Conservation (phyloP, 768 basidiomycete genomes). For the Boletus vinaceobasis region DNA sequence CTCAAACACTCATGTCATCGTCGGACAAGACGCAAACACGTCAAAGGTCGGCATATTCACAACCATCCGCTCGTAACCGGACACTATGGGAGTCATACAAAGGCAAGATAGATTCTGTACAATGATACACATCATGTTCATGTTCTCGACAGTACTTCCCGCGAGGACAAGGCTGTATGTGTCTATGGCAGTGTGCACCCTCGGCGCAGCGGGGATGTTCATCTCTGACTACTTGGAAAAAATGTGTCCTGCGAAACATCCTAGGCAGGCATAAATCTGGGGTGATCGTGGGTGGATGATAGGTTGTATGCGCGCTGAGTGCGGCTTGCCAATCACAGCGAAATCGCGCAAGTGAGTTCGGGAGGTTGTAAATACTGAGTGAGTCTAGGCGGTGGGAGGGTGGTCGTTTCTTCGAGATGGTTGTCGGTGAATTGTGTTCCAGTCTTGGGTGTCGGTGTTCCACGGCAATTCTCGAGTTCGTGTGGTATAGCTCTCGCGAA, state of each 20-base stretch:
- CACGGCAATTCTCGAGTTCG: constrained; percentile 26
- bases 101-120: constrained; percentile 26
- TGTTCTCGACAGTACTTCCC: constrained; percentile 43
- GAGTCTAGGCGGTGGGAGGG: constrained; percentile 1
- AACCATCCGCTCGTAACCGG: constrained; percentile 11
- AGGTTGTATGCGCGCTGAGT: constrained; percentile 5
- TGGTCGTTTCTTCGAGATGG: constrained; percentile 18
- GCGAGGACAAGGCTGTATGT: constrained; percentile 50
- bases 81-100: constrained; percentile 45
- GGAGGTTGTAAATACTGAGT: not conserved
- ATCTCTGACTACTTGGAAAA: constrained; percentile 53
- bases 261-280: not conserved
- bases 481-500: not conserved
- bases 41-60: constrained; percentile 4
- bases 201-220: constrained; percentile 46
- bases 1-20: constrained; percentile 16
- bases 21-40: not conserved
- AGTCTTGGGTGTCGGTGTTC: constrained; percentile 14
- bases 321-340: constrained; percentile 14
- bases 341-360: not conserved
- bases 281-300: not conserved
- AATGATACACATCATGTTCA: constrained; percentile 11
- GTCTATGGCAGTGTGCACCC: constrained; percentile 45
- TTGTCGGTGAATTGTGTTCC: constrained; percentile 19
- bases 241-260: constrained; percentile 25